Evolutionary conservation across 2,329 filamentous ascomycete genomes (phyloP).

Genomic region (Paecilomyces formosus): DNA sequence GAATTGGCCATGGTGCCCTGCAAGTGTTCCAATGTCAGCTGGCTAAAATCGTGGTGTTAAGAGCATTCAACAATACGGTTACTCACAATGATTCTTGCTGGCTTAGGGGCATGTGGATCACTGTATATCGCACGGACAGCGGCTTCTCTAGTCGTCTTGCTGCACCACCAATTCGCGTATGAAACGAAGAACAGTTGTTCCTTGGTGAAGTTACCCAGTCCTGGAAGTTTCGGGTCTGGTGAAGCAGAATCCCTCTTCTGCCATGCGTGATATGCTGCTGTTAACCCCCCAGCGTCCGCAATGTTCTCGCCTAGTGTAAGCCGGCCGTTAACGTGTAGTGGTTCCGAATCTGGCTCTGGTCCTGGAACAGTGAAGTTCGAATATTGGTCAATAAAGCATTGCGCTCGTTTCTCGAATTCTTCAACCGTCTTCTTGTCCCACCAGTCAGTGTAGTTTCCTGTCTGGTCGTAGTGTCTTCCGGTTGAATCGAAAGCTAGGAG

Average conservation of each 20-base stretch:
- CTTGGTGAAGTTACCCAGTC: conserved; percentile 54
- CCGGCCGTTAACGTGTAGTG: conserved; percentile 55
- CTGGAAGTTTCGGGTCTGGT: conserved; percentile 51
- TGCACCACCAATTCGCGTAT: conserved; percentile 60
- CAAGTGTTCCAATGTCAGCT: background rate
- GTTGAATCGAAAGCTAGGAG: conserved; percentile 55
- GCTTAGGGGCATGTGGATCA: conserved; percentile 59
- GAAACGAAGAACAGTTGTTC: conserved; percentile 65
- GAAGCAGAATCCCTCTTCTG: conserved; percentile 48
- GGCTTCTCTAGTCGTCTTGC: conserved; percentile 53
- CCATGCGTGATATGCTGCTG: conserved; percentile 59
- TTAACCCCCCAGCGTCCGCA: conserved; percentile 61
- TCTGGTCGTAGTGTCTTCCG: conserved; percentile 58
- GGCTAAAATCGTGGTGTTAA: background rate
- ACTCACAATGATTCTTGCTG: conserved; percentile 48
- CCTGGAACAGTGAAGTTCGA: conserved; percentile 52
- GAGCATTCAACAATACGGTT: conserved; percentile 6
- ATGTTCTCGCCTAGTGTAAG: conserved; percentile 64
- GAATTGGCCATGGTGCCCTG: conserved; percentile 61
- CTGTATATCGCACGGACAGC: conserved; percentile 52
- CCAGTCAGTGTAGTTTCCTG: conserved; percentile 59
- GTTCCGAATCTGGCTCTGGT: conserved; percentile 42
- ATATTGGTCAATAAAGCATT: conserved; percentile 65
- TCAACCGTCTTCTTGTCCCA: conserved; percentile 55
- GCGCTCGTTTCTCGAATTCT: conserved; percentile 51